Evolutionary conservation across 805 yeast genomes (phyloP).

Genomic region (Grigorovia yakushimaensis): DNA sequence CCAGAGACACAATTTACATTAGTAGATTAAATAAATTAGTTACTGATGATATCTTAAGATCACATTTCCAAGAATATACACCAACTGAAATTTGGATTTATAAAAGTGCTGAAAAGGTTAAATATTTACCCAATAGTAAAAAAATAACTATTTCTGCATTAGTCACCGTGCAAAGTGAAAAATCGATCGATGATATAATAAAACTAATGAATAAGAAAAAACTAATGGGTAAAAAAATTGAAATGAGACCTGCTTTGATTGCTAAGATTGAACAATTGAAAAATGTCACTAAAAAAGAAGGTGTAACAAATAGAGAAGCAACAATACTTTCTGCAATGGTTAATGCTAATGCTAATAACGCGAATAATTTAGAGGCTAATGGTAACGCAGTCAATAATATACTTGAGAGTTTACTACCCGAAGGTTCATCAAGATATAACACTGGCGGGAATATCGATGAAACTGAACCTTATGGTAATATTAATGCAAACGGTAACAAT

Average conservation of each 20-base stretch:
- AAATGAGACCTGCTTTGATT: constrained; percentile 33
- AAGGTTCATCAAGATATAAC: background rate
- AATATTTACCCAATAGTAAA: background rate
- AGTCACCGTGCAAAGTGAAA: constrained; percentile 17
- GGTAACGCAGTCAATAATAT: background rate
- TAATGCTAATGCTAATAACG: background rate
- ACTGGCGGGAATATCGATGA: background rate
- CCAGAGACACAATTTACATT: constrained; percentile 39
- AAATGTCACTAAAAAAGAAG: constrained; percentile 22
- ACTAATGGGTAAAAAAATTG: constrained; percentile 30
- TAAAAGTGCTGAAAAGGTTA: constrained; percentile 15
- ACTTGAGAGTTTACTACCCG: background rate
- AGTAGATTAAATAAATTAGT: constrained; percentile 32
- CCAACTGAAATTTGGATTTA: constrained; percentile 42
- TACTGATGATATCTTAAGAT: constrained; percentile 37
- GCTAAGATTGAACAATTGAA: constrained; percentile 38
- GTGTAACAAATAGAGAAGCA: background rate
- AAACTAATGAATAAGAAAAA: constrained; percentile 30
- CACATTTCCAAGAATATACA: constrained; percentile 34
- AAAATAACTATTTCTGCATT: background rate
- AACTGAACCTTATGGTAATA: background rate
- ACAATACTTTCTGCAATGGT: background rate
- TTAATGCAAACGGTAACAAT: background rate
- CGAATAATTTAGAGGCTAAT: background rate
- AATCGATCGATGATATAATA: constrained; percentile 37